Evolutionary conservation across 129 eudicot genomes (phyloP).

Genomic region (Helianthus tuberosus): DNA sequence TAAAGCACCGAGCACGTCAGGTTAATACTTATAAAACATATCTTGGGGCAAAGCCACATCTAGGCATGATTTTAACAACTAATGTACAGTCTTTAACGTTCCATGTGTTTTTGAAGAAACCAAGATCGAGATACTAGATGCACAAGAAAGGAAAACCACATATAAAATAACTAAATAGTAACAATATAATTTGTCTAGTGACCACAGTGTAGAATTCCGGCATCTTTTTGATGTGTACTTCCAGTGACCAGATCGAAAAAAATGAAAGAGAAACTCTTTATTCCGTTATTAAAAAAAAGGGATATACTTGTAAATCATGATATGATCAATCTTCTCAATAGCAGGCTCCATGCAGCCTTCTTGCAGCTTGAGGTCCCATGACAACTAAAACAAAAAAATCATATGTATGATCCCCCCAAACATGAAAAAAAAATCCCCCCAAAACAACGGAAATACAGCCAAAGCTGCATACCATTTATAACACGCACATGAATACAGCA

Average conservation of each 20-base stretch:
- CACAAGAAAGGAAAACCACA: conserved; percentile 1
- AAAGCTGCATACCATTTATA: too few relatives aligned
- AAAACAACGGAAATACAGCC: too few relatives aligned
- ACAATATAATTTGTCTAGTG: background rate
- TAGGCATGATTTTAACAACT: too few relatives aligned
- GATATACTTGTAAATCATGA: background rate
- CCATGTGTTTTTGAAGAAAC: conserved; percentile 14
- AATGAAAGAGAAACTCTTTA: background rate
- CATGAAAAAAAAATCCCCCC: background rate
- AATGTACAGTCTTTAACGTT: background rate
- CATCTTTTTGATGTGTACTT: background rate
- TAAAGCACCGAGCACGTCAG: too few relatives aligned
- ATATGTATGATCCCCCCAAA: background rate
- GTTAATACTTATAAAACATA: too few relatives aligned
- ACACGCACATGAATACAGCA: too few relatives aligned
- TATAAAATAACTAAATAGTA: background rate
- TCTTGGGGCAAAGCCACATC: too few relatives aligned
- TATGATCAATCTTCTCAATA: conserved; percentile 2
- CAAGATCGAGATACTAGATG: background rate
- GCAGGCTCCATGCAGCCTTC: background rate
- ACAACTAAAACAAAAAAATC: background rate
- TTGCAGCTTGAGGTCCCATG: background rate
- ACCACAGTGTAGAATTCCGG: background rate
- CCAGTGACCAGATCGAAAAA: background rate
- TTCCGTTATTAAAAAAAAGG: background rate